A percentile compares a stretch with the other conserved stretches of the same genome.
Conservation (phyloP, 345 rosid species). For the Raphanus sativus region DNA sequence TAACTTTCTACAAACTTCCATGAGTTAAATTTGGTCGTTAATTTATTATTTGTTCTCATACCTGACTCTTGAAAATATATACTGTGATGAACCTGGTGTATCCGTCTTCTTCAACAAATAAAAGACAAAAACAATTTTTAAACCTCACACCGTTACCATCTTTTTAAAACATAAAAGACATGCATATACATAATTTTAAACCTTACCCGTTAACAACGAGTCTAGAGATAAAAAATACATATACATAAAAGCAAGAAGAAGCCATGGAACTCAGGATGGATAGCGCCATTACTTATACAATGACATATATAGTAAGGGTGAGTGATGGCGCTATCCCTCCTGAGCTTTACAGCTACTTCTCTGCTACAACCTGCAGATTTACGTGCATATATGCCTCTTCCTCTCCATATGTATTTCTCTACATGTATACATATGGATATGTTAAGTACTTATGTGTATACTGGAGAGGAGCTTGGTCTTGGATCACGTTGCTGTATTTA, state of each 20-base stretch:
- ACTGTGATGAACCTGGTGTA: background rate
- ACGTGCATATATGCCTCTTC: conserved; percentile 16
- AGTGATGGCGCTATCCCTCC: conserved; percentile 36
- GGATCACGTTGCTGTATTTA: conserved; percentile 8
- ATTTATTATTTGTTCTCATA: background rate
- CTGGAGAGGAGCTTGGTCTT: background rate
- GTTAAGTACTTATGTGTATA: background rate
- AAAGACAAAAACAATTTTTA: background rate
- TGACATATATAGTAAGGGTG: background rate
- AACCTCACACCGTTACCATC: background rate
- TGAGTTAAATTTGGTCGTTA: background rate
- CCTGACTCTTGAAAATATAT: background rate
- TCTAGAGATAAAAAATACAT: background rate
- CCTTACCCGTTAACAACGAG: background rate
- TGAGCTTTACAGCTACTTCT: conserved; percentile 36
- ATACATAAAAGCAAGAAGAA: conserved; percentile 23
- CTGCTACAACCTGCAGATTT: conserved; percentile 12
- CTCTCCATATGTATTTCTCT: background rate
- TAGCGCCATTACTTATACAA: conserved; percentile 16
- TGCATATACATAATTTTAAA: background rate
- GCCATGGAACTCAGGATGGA: conserved; percentile 38
- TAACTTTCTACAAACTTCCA: no score
- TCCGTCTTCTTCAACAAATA: background rate
- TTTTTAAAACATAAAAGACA: background rate
- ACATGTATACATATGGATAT: background rate